phyloP scores from a whole-genome alignment of 139 green algal genomes.

The Chlorella sp. region DNA sequence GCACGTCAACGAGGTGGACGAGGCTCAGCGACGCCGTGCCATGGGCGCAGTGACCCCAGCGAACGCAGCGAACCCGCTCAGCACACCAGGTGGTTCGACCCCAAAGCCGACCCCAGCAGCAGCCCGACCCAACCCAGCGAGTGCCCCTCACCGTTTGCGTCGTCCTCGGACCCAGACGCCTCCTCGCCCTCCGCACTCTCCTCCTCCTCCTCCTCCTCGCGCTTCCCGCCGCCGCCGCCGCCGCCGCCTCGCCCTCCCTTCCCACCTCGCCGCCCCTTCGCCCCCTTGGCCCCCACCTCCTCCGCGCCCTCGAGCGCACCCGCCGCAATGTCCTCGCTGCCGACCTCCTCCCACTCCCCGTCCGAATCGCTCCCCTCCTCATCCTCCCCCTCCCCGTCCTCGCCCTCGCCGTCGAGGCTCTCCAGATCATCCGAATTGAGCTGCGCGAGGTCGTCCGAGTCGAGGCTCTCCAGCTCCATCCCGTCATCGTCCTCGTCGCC shows the following conservation, averaged over 20 bases:
- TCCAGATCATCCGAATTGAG: not conserved
- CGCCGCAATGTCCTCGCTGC: no score
- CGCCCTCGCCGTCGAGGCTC: not conserved
- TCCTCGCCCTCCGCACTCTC: not conserved
- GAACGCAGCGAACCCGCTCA: no score
- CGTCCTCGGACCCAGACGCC: no score
- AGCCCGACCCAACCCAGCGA: no score
- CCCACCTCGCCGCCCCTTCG: conserved; percentile 11
- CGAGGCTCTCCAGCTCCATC: not conserved
- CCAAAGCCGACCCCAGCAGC: no score
- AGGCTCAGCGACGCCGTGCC: no score
- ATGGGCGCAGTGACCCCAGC: no score
- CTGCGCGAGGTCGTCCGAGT: not conserved
- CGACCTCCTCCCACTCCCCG: not conserved
- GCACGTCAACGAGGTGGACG: no score
- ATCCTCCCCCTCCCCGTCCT: not conserved
- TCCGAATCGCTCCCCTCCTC: not conserved
- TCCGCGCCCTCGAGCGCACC: conserved; percentile 15
- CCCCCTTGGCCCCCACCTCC: conserved; percentile 14
- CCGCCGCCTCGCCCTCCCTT: not conserved
- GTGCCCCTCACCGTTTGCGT: no score
- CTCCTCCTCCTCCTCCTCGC: conserved; percentile 12
- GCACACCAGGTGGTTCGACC: no score
- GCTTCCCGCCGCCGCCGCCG: conserved; percentile 1
- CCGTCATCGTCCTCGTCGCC: conserved; percentile 3